phyloP scores from a whole-genome alignment of 176 grass and related monocot genomes.

The Oropetium thomaeum region DNA sequence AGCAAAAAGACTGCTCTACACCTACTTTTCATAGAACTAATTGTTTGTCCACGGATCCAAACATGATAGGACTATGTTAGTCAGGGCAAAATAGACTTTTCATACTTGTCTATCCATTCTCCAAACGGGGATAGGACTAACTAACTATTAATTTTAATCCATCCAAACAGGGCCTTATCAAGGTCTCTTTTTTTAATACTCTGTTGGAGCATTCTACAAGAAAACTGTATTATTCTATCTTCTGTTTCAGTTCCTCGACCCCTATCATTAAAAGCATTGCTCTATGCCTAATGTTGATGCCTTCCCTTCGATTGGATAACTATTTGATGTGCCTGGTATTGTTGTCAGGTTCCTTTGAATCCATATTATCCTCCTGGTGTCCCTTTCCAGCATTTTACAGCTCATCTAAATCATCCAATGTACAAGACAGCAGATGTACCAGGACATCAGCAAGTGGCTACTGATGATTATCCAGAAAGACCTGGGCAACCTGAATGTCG shows the following conservation, averaged over 20 bases:
- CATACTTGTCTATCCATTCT: too few species aligned
- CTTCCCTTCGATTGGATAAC: conserved; percentile 4
- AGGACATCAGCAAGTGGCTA: conserved; percentile 44
- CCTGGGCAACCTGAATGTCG: conserved; percentile 83
- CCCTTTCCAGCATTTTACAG: conserved; percentile 55
- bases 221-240: not conserved
- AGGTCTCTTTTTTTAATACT: not conserved
- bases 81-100: too few species aligned
- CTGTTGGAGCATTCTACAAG: not conserved
- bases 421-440: conserved; percentile 40
- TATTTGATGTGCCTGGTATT: conserved; percentile 21
- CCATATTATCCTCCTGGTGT: conserved; percentile 52
- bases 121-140: too few species aligned
- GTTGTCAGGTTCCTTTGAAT: conserved; percentile 60
- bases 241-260: not conserved
- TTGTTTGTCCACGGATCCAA: too few species aligned
- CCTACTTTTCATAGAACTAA: too few species aligned
- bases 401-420: conserved; percentile 49
- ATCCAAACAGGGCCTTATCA: too few species aligned
- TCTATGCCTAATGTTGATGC: not conserved
- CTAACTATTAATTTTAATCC: too few species aligned
- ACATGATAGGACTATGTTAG: too few species aligned
- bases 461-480: conserved; percentile 81
- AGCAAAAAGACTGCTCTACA: too few species aligned
- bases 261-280: not conserved